Evolutionary conservation across 345 rosid genomes (phyloP).

Genomic region (Pugionium cornutum): DNA sequence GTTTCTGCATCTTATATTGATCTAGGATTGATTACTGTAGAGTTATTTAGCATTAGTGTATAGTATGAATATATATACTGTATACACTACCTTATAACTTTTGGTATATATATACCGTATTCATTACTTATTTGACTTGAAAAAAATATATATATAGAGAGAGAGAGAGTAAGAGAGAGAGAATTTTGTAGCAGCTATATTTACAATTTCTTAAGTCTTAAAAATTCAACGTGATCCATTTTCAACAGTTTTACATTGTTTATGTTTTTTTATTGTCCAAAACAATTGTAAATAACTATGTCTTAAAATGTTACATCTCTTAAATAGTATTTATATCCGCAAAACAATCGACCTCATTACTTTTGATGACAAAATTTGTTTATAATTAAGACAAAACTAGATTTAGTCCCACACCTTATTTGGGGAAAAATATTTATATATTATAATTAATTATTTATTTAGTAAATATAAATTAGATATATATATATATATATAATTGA

Average conservation of each 20-base stretch:
- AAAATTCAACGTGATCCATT: not conserved
- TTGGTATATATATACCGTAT: not conserved
- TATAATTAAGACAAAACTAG: too few relatives aligned
- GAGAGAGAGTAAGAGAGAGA: too few relatives aligned
- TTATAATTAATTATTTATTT: too few relatives aligned
- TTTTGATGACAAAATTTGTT: too few relatives aligned
- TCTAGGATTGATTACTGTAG: not conserved
- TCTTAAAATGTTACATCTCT: not conserved
- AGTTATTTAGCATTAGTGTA: not conserved
- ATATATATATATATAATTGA: too few relatives aligned
- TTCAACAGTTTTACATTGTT: not conserved
- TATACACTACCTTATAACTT: not conserved
- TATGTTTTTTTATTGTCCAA: not conserved
- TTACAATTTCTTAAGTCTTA: too few relatives aligned
- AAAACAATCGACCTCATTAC: not conserved
- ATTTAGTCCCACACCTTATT: too few relatives aligned
- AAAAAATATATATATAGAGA: not conserved
- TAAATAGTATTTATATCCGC: not conserved
- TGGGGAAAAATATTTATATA: too few relatives aligned
- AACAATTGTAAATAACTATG: too few relatives aligned
- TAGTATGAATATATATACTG: not conserved
- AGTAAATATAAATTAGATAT: too few relatives aligned
- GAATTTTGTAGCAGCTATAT: not conserved
- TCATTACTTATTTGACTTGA: not conserved
- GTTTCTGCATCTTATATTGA: constrained; percentile 1